Base-by-base conservation (phyloP, 352 stramenopile species). In the Pythium biforme region DNA sequence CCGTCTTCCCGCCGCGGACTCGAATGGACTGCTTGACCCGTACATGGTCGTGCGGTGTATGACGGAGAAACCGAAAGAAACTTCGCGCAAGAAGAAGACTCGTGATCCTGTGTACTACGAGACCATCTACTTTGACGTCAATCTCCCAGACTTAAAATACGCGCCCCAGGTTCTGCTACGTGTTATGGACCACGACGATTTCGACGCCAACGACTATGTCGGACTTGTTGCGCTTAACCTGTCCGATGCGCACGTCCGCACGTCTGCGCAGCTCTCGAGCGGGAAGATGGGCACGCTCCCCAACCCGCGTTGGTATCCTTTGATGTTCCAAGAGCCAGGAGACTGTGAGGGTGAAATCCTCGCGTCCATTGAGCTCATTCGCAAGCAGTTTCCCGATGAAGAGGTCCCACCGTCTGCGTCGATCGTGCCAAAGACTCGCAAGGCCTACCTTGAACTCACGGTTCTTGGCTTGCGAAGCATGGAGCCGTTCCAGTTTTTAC, bases 401-500 rank as follows among this genome's bases (percentile, higher is more conserved):
- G 72, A 76, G 26, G 64, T 94, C 0, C 79, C 80, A 20, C 67
- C 69, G 12, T 75, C 79, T 1, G 46, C 66, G n/a, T 76, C 73
- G 0, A 91, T 94, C 39, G 62, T 79, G 15, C 86, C 86, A 1
- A 68, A 76, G 50, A 89, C 77, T 23, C 79, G 81, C 10, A 89
- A 88, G 48, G 86, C 86, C 14, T 94, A 79, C 47, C 39, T 96
- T 14, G 88, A 97, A 59, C 83, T 97, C 47, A 93, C 90, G 0
- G 79, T 95, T 2, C 60, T 96, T 17, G 86, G 88, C 26, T 63
- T 97, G 48, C 86, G 90, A 25, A 86, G 90, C 71, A 84, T 97
- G 81, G 74, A 89, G 49, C 88, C 91, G 26, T 97, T 90, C 68
- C 79, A 95, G 50, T 96, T 95, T 64, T 66, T 97, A 50, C 83